Evolutionary conservation across 441 rosid genomes (phyloP).

Genomic region (Corymbia citriodora): DNA sequence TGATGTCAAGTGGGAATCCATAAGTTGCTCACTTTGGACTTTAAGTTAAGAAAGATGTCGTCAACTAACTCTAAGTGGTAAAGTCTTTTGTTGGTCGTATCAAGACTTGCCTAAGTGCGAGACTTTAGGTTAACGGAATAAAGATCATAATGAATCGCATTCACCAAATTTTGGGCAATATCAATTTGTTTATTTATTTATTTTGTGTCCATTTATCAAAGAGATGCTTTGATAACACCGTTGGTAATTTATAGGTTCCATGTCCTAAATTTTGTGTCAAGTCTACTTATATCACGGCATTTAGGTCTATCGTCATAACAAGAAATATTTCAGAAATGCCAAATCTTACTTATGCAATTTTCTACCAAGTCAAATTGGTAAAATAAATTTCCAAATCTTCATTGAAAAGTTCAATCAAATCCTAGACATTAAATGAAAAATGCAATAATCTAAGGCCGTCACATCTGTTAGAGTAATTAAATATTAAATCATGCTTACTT

Average conservation of each 20-base stretch:
- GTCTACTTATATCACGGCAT: not conserved
- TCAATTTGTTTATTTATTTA: not conserved
- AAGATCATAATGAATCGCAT: not conserved
- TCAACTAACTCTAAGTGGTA: not conserved
- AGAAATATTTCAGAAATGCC: not conserved
- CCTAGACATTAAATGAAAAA: not conserved
- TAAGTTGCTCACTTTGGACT: not conserved
- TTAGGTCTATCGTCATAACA: accelerated
- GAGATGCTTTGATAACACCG: not conserved
- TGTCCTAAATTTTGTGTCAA: not conserved
- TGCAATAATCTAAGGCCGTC: not conserved
- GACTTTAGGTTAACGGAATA: not conserved
- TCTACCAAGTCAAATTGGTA: not conserved
- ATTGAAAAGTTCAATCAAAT: not conserved
- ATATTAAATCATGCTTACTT: no score
- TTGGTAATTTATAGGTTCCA: not conserved
- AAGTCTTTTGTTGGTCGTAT: not conserved
- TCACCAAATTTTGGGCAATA: not conserved
- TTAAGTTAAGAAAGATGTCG: not conserved
- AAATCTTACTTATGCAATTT: not conserved
- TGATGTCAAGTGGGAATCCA: not conserved
- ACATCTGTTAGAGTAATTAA: not conserved
- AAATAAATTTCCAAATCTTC: not conserved
- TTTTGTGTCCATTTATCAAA: not conserved
- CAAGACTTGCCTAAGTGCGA: not conserved